Evolutionary conservation across 805 yeast genomes (phyloP).

Genomic region (Blastobotrys mokoenaii): DNA sequence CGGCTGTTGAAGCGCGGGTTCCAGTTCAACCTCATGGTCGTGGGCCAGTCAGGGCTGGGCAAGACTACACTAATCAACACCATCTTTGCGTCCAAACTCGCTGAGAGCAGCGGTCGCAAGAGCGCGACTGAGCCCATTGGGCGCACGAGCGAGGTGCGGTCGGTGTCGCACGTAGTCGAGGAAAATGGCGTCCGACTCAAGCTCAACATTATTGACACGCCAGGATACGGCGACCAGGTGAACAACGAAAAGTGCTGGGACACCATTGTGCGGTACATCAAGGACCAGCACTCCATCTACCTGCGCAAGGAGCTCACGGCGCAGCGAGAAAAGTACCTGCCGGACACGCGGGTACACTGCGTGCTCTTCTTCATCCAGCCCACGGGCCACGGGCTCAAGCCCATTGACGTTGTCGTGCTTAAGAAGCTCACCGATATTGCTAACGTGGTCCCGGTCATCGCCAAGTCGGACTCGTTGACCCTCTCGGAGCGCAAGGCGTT

Average conservation of each 20-base stretch:
- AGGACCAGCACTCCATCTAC: slow-evolving; percentile 88
- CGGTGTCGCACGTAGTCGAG: slow-evolving; percentile 39
- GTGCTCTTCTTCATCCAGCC: slow-evolving; percentile 88
- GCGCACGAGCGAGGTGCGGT: slow-evolving; percentile 73
- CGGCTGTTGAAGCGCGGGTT: slow-evolving; percentile 87
- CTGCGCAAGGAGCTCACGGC: slow-evolving; percentile 92
- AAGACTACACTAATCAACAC: slow-evolving; percentile 90
- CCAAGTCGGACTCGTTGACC: slow-evolving; percentile 86
- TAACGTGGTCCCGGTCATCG: slow-evolving; percentile 91
- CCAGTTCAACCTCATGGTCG: slow-evolving; percentile 89
- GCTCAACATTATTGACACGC: slow-evolving; percentile 88
- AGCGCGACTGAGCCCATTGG: slow-evolving; percentile 62
- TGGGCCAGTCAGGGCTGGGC: slow-evolving; percentile 87
- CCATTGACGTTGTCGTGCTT: slow-evolving; percentile 74
- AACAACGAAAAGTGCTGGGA: slow-evolving; percentile 96
- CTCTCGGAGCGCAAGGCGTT: slow-evolving; percentile 72
- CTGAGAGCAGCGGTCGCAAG: slow-evolving; percentile 66
- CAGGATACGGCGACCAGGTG: slow-evolving; percentile 96
- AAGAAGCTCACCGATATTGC: slow-evolving; percentile 81
- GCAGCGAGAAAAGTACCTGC: slow-evolving; percentile 72
- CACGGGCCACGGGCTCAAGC: slow-evolving; percentile 74
- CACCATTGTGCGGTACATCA: slow-evolving; percentile 85
- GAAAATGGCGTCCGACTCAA: slow-evolving; percentile 86
- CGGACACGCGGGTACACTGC: slow-evolving; percentile 90
- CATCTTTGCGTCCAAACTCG: slow-evolving; percentile 73